Evolutionary conservation across 352 stramenopile species (phyloP).

Genomic region (Pythium monospermum): DNA sequence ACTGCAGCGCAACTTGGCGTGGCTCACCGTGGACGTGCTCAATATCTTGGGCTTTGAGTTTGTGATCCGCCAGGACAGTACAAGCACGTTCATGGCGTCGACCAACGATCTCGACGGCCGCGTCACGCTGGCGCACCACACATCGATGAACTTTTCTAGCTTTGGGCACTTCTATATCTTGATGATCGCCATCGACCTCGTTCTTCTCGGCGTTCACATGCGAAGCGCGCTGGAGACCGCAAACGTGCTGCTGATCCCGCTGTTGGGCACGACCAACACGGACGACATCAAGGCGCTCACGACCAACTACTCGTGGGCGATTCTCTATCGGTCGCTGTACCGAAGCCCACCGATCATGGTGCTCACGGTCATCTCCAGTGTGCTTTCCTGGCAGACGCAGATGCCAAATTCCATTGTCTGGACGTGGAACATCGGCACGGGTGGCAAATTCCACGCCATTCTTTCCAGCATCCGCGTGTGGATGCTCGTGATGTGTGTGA

Average conservation of each 20-base stretch:
- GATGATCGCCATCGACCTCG: conserved; percentile 33
- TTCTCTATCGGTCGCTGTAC: conserved; percentile 53
- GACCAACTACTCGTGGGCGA: conserved; percentile 31
- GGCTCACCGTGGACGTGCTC: conserved; percentile 40
- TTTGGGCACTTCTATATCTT: conserved; percentile 52
- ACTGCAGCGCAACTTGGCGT: conserved; percentile 32
- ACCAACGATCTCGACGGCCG: conserved; percentile 13
- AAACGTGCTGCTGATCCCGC: conserved; percentile 27
- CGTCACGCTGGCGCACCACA: conserved; percentile 24
- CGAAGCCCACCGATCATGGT: conserved; percentile 31
- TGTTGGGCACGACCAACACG: conserved; percentile 19
- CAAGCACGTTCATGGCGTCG: conserved; percentile 20
- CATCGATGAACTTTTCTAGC: conserved; percentile 38
- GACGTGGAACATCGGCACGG: conserved; percentile 25
- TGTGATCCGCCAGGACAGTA: conserved; percentile 39
- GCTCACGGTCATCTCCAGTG: conserved; percentile 36
- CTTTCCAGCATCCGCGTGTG: conserved; percentile 37
- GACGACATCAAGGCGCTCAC: conserved; percentile 11
- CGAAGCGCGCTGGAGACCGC: conserved; percentile 31
- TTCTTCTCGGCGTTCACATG: conserved; percentile 26
- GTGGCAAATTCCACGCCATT: conserved; percentile 21
- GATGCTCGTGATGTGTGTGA: conserved; percentile 38
- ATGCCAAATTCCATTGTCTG: conserved; percentile 47
- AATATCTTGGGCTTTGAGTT: conserved; percentile 52
- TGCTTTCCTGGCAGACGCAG: conserved; percentile 47